Percentiles rank a stretch among this genome's conserved stretches.
Conservation (phyloP, 495 filamentous ascomycete genomes). For the Geopyxis carbonaria region DNA sequence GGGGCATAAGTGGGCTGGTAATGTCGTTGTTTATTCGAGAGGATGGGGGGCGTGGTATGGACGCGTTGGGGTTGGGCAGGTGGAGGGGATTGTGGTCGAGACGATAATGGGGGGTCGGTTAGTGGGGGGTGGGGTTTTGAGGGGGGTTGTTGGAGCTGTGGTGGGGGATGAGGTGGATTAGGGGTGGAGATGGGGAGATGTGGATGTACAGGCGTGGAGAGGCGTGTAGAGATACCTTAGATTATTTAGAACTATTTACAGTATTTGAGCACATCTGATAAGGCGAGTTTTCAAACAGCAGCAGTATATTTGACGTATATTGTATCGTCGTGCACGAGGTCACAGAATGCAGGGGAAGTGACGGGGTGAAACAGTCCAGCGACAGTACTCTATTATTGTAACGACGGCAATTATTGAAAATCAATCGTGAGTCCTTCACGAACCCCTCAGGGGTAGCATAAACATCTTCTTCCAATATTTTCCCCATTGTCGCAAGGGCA, state of each 20-base stretch:
- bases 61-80: background rate
- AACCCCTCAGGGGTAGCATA: slow-evolving; percentile 89
- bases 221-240: too few species aligned
- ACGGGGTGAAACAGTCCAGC: too few species aligned
- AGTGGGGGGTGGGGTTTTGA: slow-evolving; percentile 26
- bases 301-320: too few species aligned
- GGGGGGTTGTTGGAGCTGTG: slow-evolving; percentile 4
- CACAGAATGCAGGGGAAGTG: too few species aligned
- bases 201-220: too few species aligned
- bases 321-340: too few species aligned
- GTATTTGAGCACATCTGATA: too few species aligned
- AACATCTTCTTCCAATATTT: slow-evolving; percentile 81
- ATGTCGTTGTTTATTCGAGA: slow-evolving; percentile 47
- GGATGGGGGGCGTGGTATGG: slow-evolving; percentile 46
- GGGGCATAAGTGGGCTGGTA: slow-evolving; percentile 86
- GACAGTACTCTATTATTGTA: too few species aligned
- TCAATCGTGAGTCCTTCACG: slow-evolving; percentile 71
- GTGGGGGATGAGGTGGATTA: background rate
- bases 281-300: too few species aligned
- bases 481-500: slow-evolving; percentile 96
- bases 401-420: slow-evolving; percentile 86
- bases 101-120: slow-evolving; percentile 49
- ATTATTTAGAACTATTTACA: too few species aligned
- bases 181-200: background rate
- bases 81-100: slow-evolving; percentile 74